Base-by-base conservation (phyloP, 169 alveolate species). In the Babesia sp. region DNA sequence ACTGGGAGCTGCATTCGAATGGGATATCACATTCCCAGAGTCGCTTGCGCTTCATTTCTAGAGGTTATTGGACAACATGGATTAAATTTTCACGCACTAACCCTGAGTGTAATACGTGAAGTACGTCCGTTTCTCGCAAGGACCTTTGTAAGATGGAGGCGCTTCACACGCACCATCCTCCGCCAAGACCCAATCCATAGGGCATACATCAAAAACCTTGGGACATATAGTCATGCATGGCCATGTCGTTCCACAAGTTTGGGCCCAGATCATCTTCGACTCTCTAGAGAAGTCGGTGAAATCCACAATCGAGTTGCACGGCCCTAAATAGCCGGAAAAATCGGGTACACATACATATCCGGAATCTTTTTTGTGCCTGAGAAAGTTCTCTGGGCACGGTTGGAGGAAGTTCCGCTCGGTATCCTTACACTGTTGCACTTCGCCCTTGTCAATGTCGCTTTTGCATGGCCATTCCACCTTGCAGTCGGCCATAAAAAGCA, bases 71-170 rank as follows among this genome's bases (percentile, higher is more conserved):
- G 11, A 14, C 0, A 41, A n/a, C 34, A 31, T 9, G 28, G 26
- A 9, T 20, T 3, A 1, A 34, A 28, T 20, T 16, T 37, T 0
- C 24, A 61, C 31, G 51, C 1, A 48, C 68, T 1, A 39, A 77
- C 86, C 75, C 36, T 59, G 87, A n/a, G 87, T 79, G 26, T 71
- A 79, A 50, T 79, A 71, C 18, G 83, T 79, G 61, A 79, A 79
- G 68, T 53, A 24, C 1, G 22, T 29, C 37, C 63, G 63, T 28
- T 46, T 54, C 28, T 79, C 83, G 51, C 87, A 79, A 0, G 82
- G 74, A 1, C 87, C 87, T 20, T 69, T 79, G 55, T 79, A 79
- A n/a, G 75, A 70, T 4, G 76, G 45, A 0, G 87, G 87, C 7
- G 87, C 77, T 9, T 42, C 59, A 33, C 87, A 79, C 0, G 76